Evolutionary conservation across 2,329 filamentous ascomycete genomes (phyloP), one percentile per base, ranked within the genome.

Genomic region (Diaporthe longicolla): DNA sequence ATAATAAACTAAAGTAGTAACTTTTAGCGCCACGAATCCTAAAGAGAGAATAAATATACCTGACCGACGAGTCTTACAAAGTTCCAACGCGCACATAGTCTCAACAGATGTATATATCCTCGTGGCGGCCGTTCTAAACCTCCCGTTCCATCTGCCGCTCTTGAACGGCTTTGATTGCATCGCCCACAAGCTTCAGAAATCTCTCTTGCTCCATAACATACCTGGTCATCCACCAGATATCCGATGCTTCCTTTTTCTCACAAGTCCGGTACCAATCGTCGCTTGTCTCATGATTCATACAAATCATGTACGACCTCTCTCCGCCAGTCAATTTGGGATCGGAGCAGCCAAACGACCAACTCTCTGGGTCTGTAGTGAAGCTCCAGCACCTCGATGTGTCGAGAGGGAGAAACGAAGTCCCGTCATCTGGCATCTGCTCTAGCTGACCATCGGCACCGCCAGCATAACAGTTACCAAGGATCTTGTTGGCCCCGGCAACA

Each of bases 301-400:
- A 66, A 29, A 66, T 66, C 45, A 52, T 66, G 15, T 66, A 66
- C 45, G 45, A 52, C 17, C 37, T 66, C 29, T 66, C 45, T 35
- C 61, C 61, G 15, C 61, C 61, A 10, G 45, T 66, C 45, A 37
- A 29, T 45, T 26, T 52, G 7, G 61, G 61, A 52, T 37, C 61
- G 3, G 61, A 66, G 61, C 61, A 66, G 19, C 11, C 45, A 19
- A 66, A 52, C 32, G 61, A 66, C 61, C 61, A 66, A 4, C 4
- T 32, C 29, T 52, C 45, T 3, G 45, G 45, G 45, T 66, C 21
- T 52, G 45, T 52, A 13, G 61, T 52, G 15, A 26, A 66, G 29
- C 61, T 52, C 61, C 61, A 66, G 61, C 45, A 66, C 45, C 61
- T 66, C 19, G 61, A 66, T 11, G 43, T 66, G 26, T 66, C 61